Evolutionary conservation across 1,284 basidiomycete species (phyloP).

Genomic region (Microbotryum lychnidis-dioicae): DNA sequence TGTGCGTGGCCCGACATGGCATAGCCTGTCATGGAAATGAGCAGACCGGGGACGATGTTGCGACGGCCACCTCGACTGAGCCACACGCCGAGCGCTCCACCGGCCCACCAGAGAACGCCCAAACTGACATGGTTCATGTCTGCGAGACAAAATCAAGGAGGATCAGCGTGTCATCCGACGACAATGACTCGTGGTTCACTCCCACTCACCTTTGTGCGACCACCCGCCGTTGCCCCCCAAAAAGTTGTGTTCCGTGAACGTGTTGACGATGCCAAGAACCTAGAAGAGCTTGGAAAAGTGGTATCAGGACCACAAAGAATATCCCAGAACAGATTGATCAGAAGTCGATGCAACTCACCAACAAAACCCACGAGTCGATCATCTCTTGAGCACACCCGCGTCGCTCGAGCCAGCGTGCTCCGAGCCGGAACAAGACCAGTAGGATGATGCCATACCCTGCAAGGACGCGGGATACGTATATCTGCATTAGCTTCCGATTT

Average conservation of each 20-base stretch:
- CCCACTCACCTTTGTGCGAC: slow-evolving; percentile 17
- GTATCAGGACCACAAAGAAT: no score
- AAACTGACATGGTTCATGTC: slow-evolving; percentile 33
- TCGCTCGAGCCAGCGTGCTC: slow-evolving; percentile 67
- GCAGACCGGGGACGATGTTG: slow-evolving; percentile 70
- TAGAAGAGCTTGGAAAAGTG: neutral
- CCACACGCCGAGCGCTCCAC: slow-evolving; percentile 79
- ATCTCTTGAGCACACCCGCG: slow-evolving; percentile 60
- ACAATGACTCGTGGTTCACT: no score
- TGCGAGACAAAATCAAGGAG: no score
- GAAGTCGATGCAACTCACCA: slow-evolving; percentile 62
- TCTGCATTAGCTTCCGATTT: no score
- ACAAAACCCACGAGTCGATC: slow-evolving; percentile 84
- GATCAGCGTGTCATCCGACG: neutral
- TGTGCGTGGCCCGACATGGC: slow-evolving; percentile 89
- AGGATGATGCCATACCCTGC: slow-evolving; percentile 80
- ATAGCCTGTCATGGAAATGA: slow-evolving; percentile 76
- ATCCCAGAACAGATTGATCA: slow-evolving; percentile 5
- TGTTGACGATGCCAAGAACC: slow-evolving; percentile 58
- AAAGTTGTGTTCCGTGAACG: slow-evolving; percentile 60
- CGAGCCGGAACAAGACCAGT: slow-evolving; percentile 70
- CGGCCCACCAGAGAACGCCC: slow-evolving; percentile 65
- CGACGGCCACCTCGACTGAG: slow-evolving; percentile 75
- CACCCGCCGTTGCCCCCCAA: slow-evolving; percentile 15
- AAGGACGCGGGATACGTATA: neutral